These are phyloP conservation scores for Pisolithus orientalis DNA, from an alignment of 768 basidiomycete genomes.

Conservation along the genomic window DNA sequence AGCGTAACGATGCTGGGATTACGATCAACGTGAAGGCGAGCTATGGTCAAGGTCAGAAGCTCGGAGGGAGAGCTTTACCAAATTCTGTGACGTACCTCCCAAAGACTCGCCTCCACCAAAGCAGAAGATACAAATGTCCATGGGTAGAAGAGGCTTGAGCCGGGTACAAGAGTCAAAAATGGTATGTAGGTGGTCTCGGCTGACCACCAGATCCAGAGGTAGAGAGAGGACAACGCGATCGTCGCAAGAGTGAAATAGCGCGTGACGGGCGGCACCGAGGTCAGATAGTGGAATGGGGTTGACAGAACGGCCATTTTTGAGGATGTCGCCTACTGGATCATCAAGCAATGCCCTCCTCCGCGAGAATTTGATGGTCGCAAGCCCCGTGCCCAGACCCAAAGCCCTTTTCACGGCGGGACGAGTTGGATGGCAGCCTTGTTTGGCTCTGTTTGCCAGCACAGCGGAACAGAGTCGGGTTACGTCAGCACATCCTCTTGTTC, in stretches of 20 bases:
- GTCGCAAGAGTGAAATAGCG: constrained; percentile 64
- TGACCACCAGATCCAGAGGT: constrained; percentile 61
- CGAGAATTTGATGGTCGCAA: not conserved
- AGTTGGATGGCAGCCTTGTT: constrained; percentile 4
- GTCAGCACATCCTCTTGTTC: constrained; percentile 20
- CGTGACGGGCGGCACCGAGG: constrained; percentile 75
- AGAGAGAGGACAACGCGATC: constrained; percentile 48
- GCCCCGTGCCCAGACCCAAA: not conserved
- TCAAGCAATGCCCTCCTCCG: constrained; percentile 4
- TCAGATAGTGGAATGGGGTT: constrained; percentile 60
- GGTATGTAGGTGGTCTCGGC: constrained; percentile 39
- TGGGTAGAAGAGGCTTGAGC: constrained; percentile 74
- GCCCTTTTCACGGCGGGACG: not conserved
- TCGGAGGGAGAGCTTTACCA: not conserved
- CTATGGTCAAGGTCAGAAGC: constrained; percentile 34
- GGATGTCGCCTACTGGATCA: constrained; percentile 8
- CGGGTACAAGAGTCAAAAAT: constrained; percentile 79
- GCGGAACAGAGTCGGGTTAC: constrained; percentile 17
- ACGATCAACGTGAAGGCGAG: constrained; percentile 69
- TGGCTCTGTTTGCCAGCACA: constrained; percentile 17
- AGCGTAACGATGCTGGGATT: constrained; percentile 78
- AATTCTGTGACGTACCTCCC: constrained; percentile 61
- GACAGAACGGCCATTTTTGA: constrained; percentile 69
- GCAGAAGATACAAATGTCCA: constrained; percentile 93
- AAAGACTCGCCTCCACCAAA: constrained; percentile 75